phyloP scores from a whole-genome alignment of 352 stramenopile genomes.

The Phytophthora meadii region DNA sequence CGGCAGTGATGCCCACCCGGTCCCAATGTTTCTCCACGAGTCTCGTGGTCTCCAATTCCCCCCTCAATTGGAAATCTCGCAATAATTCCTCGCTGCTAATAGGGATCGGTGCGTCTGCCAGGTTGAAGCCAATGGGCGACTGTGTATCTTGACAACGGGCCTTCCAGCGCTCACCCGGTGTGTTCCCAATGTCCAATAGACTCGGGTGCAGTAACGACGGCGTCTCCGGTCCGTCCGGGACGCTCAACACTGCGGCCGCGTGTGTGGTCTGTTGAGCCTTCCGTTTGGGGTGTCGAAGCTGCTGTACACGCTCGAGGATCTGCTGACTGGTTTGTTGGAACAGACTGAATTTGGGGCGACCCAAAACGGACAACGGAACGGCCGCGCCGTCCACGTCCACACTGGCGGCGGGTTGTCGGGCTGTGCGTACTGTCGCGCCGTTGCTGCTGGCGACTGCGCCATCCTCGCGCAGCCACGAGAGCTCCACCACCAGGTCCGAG shows the following conservation, averaged over 20 bases:
- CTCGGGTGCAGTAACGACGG: slow-evolving; percentile 69
- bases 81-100: slow-evolving; percentile 49
- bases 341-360: slow-evolving; percentile 88
- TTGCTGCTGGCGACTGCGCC: slow-evolving; percentile 23
- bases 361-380: slow-evolving; percentile 68
- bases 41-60: slow-evolving; percentile 60
- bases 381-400: slow-evolving; percentile 29
- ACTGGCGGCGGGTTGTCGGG: slow-evolving; percentile 5
- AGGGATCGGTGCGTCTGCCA: slow-evolving; percentile 61
- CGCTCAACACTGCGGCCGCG: slow-evolving; percentile 27
- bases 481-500: slow-evolving; percentile 94
- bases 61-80: slow-evolving; percentile 72
- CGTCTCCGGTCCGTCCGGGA: slow-evolving; percentile 25
- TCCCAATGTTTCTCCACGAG: slow-evolving; percentile 75
- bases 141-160: slow-evolving; percentile 64
- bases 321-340: slow-evolving; percentile 83
- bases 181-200: slow-evolving; percentile 59
- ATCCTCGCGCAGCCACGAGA: slow-evolving; percentile 74
- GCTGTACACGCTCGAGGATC: slow-evolving; percentile 73
- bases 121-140: slow-evolving; percentile 81
- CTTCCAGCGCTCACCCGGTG: slow-evolving; percentile 54
- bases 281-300: slow-evolving; percentile 36
- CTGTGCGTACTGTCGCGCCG: slow-evolving; percentile 10
- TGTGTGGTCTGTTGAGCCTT: slow-evolving; percentile 12
- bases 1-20: slow-evolving; percentile 74